These are phyloP conservation scores for Meyerozyma athensensis DNA, from an alignment of 1,139 yeast genomes.

Conservation along the genomic window DNA sequence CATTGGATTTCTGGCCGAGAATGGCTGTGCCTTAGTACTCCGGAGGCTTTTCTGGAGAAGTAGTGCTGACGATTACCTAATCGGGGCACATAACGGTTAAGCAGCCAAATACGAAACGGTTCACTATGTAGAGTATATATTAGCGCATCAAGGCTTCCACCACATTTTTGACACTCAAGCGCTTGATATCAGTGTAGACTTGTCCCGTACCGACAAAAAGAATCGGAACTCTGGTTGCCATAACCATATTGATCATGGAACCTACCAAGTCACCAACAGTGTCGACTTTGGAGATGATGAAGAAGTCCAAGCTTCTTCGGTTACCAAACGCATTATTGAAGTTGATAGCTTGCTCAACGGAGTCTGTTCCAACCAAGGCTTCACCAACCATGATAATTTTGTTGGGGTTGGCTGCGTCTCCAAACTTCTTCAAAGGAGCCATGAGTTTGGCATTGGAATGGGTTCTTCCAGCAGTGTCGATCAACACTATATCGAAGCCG, in stretches of 20 bases:
- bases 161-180: constrained; percentile 90
- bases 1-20: neutral
- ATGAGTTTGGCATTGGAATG: constrained; percentile 92
- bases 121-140: neutral
- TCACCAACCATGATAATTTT: constrained; percentile 98
- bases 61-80: constrained; percentile 1
- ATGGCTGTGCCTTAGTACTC: neutral
- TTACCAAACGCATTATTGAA: constrained; percentile 93
- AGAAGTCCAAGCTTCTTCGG: constrained; percentile 76
- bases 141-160: constrained; percentile 71
- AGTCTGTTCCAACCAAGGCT: constrained; percentile 95
- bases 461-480: constrained; percentile 97
- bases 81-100: neutral
- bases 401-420: constrained; percentile 92
- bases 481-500: constrained; percentile 74
- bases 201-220: constrained; percentile 96
- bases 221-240: constrained; percentile 93
- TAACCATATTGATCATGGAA: constrained; percentile 95
- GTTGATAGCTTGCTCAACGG: constrained; percentile 91
- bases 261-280: constrained; percentile 97
- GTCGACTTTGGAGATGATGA: constrained; percentile 91
- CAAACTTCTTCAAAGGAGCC: constrained; percentile 95
- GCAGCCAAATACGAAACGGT: neutral
- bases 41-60: neutral
- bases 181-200: constrained; percentile 89